These are phyloP conservation scores for Saturnispora kantuleensis DNA, from an alignment of 805 yeast species.

Conservation along the genomic window DNA sequence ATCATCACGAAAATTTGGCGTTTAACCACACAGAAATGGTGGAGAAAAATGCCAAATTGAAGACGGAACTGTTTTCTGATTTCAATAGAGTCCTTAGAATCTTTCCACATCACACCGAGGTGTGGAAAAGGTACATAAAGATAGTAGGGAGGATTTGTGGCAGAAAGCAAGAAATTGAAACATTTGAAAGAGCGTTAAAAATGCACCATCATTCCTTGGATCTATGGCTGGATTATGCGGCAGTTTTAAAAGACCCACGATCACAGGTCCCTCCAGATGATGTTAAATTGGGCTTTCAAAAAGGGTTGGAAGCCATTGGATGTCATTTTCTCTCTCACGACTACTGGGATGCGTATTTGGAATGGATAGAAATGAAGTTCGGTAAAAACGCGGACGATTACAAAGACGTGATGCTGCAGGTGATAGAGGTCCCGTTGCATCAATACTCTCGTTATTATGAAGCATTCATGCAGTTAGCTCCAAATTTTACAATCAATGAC, in stretches of 20 bases:
- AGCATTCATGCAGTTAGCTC: constrained; percentile 32
- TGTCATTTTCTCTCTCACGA: constrained; percentile 65
- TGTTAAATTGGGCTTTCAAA: constrained; percentile 35
- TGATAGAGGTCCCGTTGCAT: constrained; percentile 61
- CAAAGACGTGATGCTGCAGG: constrained; percentile 32
- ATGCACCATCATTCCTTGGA: constrained; percentile 51
- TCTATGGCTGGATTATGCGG: constrained; percentile 59
- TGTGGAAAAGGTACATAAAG: constrained; percentile 56
- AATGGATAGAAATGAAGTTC: constrained; percentile 37
- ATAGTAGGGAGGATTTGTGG: constrained; percentile 51
- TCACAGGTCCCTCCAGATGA: constrained; percentile 19
- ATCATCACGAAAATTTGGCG: constrained; percentile 19
- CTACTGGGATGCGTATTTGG: constrained; percentile 73
- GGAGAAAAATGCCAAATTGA: constrained; percentile 12
- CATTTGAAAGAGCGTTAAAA: constrained; percentile 36
- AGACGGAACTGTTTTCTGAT: constrained; percentile 18
- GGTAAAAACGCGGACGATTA: constrained; percentile 30
- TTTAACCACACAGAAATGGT: constrained; percentile 15
- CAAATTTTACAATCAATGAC: constrained; percentile 27
- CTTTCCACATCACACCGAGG: constrained; percentile 49
- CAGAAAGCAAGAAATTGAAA: constrained; percentile 35
- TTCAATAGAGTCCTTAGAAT: constrained; percentile 36
- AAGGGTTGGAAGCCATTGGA: constrained; percentile 48
- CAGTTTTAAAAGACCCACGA: constrained; percentile 37
- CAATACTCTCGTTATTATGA: constrained; percentile 75